Percentiles rank a stretch among this genome's conserved stretches.
phyloP scores from a whole-genome alignment of 495 filamentous ascomycete species.

The Penicillium goetzii region DNA sequence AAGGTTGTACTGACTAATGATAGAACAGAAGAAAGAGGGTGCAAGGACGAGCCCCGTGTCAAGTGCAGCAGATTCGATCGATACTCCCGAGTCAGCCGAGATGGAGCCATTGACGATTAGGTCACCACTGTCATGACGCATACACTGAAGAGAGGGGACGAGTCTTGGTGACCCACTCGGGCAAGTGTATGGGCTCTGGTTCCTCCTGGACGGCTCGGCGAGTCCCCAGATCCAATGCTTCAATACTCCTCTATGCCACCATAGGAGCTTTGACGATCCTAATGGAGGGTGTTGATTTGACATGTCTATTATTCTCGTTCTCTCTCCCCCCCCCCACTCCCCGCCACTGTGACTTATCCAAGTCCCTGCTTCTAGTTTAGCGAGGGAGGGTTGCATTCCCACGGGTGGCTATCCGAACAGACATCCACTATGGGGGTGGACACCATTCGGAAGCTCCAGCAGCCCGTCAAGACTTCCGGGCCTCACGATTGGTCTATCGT shows the following conservation, averaged over 20 bases:
- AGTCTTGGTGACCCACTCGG: slow-evolving; percentile 1
- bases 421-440: slow-evolving; percentile 27
- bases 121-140: slow-evolving; percentile 40
- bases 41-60: slow-evolving; percentile 7
- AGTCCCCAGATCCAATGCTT: slow-evolving; percentile 25
- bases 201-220: slow-evolving; percentile 24
- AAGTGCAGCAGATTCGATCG: slow-evolving; percentile 16
- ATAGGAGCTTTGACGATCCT: slow-evolving; percentile 10
- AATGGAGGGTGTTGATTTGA: slow-evolving; percentile 26
- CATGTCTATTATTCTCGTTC: slow-evolving; percentile 12
- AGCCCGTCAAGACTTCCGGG: slow-evolving; percentile 24
- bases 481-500: slow-evolving; percentile 34
- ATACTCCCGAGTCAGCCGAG: slow-evolving; percentile 27
- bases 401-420: slow-evolving; percentile 39
- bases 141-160: slow-evolving; percentile 33
- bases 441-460: slow-evolving; percentile 27
- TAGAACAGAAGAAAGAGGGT: slow-evolving; percentile 5
- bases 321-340: slow-evolving; percentile 21
- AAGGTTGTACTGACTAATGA: slow-evolving; percentile 5
- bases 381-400: slow-evolving; percentile 44
- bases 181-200: slow-evolving; percentile 19
- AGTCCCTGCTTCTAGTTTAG: slow-evolving; percentile 41
- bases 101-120: slow-evolving; percentile 23
- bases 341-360: slow-evolving; percentile 36
- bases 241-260: slow-evolving; percentile 7